Conservation (phyloP, 768 basidiomycete species). For the Pleurotus platypus region DNA sequence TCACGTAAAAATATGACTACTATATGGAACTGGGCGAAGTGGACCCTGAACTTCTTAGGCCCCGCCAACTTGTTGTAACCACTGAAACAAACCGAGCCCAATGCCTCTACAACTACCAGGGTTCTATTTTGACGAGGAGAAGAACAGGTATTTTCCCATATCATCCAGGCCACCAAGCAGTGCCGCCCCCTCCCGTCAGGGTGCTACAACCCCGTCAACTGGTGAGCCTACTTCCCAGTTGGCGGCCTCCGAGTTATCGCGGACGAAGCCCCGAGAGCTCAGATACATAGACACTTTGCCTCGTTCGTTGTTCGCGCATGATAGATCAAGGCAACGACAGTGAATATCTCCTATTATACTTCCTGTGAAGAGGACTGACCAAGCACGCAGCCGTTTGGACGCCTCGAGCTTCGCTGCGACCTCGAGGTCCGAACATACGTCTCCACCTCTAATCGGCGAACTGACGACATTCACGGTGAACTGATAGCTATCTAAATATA, state of each 20-base stretch:
- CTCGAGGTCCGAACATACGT: constrained; percentile 23
- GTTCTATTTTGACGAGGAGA: constrained; percentile 48
- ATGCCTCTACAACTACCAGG: constrained; percentile 55
- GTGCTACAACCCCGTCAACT: neutral
- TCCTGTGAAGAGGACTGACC: neutral
- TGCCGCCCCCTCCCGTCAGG: constrained; percentile 11
- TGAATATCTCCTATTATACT: neutral
- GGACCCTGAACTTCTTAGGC: too few species aligned
- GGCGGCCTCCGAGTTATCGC: neutral
- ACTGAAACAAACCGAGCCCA: too few species aligned
- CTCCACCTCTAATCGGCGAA: constrained; percentile 29
- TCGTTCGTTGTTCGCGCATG: neutral
- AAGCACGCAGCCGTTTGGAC: neutral
- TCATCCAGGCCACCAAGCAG: constrained; percentile 31
- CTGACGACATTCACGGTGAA: constrained; percentile 49
- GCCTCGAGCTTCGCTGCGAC: constrained; percentile 25
- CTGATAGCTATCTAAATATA: neutral
- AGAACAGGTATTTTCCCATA: constrained; percentile 55
- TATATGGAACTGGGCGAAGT: too few species aligned
- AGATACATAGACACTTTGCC: neutral
- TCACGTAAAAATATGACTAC: too few species aligned
- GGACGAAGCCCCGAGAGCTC: neutral
- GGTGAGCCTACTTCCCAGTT: neutral
- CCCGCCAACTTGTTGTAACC: too few species aligned
- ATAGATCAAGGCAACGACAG: neutral